Percentiles rank a stretch among this genome's conserved stretches.
phyloP scores from a whole-genome alignment of 179 eudicot species.

The Patellifolia procumbens region DNA sequence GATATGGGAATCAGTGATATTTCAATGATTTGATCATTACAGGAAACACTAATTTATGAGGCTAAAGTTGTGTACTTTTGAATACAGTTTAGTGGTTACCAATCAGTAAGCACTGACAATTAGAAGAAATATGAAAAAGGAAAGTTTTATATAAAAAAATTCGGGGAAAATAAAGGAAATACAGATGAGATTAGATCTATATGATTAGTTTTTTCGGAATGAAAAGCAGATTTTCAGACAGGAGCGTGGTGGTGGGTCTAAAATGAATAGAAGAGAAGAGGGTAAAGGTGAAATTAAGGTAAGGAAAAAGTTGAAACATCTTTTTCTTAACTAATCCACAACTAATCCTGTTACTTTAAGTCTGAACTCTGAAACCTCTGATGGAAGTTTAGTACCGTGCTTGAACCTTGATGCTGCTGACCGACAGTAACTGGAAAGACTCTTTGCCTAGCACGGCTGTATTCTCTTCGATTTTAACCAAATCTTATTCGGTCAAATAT shows the following conservation, averaged over 20 bases:
- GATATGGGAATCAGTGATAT: constrained; percentile 17
- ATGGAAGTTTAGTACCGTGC: background rate
- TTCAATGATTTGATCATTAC: constrained; percentile 35
- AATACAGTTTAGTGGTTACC: constrained; percentile 36
- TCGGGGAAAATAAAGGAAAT: background rate
- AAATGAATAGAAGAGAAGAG: constrained; percentile 15
- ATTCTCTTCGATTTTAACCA: too few species aligned
- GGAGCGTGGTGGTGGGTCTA: constrained; percentile 38
- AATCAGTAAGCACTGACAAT: constrained; percentile 48
- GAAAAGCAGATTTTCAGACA: constrained; percentile 37
- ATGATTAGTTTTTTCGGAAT: constrained; percentile 1
- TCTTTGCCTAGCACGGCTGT: constrained; percentile 9
- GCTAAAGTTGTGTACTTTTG: constrained; percentile 36
- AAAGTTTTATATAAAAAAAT: background rate
- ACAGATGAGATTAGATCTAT: constrained; percentile 37
- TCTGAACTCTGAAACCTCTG: background rate
- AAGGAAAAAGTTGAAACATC: constrained; percentile 19
- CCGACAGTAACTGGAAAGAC: constrained; percentile 9
- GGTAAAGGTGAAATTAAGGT: constrained; percentile 27
- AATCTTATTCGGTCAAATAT: too few species aligned
- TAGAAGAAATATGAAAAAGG: constrained; percentile 15
- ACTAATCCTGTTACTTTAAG: constrained; percentile 14
- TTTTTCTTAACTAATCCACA: constrained; percentile 4
- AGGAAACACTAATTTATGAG: constrained; percentile 31
- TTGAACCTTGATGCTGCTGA: too few species aligned